These are phyloP conservation scores for Selenicereus undatus DNA, from an alignment of 148 eudicot genomes.

Conservation along the genomic window DNA sequence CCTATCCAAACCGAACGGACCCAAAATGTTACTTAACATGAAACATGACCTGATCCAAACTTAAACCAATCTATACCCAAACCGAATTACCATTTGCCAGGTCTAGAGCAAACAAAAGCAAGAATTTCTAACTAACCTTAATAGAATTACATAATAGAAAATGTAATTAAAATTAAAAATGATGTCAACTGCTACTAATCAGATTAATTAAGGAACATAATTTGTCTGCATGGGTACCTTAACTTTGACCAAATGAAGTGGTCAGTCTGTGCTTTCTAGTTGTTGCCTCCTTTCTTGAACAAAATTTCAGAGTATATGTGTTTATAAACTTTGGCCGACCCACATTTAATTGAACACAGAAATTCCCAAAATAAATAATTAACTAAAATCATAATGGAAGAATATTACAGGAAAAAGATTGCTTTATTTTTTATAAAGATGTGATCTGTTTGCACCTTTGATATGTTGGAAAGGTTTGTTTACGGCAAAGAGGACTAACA, in stretches of 20 bases:
- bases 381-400: not conserved
- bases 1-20: too few relatives aligned
- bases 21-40: too few relatives aligned
- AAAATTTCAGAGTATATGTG: not conserved
- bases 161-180: not conserved
- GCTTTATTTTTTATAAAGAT: not conserved
- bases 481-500: not conserved
- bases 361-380: not conserved
- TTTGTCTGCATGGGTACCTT: not conserved
- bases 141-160: not conserved
- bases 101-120: not conserved
- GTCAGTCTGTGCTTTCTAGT: constrained; percentile 1
- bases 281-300: not conserved
- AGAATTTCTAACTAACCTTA: not conserved
- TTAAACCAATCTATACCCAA: too few relatives aligned
- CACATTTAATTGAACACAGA: not conserved
- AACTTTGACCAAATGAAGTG: not conserved
- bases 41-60: too few relatives aligned
- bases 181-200: not conserved
- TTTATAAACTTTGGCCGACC: not conserved
- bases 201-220: not conserved
- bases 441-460: not conserved
- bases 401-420: constrained; percentile 12
- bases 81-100: too few relatives aligned
- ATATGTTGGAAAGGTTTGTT: not conserved